A percentile compares a stretch with the other conserved stretches of the same genome.
These are phyloP conservation scores for Fusarium sp. DNA, from an alignment of 2,329 filamentous ascomycete genomes.

Conservation along the genomic window DNA sequence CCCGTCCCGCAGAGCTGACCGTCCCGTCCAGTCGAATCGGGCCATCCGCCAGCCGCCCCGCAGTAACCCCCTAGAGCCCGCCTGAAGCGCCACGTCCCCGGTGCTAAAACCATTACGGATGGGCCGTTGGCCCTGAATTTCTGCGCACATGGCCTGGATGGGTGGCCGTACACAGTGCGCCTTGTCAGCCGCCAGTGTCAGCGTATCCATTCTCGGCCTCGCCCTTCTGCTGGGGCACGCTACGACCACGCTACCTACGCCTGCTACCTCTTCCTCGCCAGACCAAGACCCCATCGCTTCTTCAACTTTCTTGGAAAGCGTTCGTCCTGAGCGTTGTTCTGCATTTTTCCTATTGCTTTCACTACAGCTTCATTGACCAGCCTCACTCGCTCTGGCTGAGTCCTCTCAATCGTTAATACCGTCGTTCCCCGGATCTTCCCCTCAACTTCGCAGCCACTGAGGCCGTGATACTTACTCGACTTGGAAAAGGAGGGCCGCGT, in stretches of 20 bases:
- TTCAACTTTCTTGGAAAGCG: slow-evolving; percentile 38
- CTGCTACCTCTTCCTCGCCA: slow-evolving; percentile 36
- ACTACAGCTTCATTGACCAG: slow-evolving; percentile 44
- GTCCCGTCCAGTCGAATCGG: slow-evolving; percentile 19
- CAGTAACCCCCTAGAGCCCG: slow-evolving; percentile 19
- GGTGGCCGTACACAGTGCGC: slow-evolving; percentile 37
- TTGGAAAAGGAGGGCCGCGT: slow-evolving; percentile 45
- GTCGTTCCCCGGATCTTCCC: slow-evolving; percentile 19
- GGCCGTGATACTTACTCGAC: slow-evolving; percentile 33
- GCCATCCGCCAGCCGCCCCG: slow-evolving; percentile 25
- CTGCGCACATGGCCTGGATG: background rate
- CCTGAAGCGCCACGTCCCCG: slow-evolving; percentile 28
- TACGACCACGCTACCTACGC: slow-evolving; percentile 27
- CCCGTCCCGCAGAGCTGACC: background rate
- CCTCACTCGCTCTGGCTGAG: slow-evolving; percentile 71
- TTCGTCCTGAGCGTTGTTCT: slow-evolving; percentile 35
- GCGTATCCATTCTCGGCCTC: slow-evolving; percentile 34
- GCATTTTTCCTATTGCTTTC: slow-evolving; percentile 29
- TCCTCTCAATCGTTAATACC: slow-evolving; percentile 51
- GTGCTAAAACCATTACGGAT: slow-evolving; percentile 35
- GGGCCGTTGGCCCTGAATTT: slow-evolving; percentile 39
- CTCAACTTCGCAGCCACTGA: slow-evolving; percentile 16
- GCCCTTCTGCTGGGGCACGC: slow-evolving; percentile 35
- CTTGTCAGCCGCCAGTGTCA: background rate
- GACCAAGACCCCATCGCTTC: slow-evolving; percentile 41